Base-by-base conservation (phyloP, 768 basidiomycete species). In the Xerocomus spinulosus region DNA sequence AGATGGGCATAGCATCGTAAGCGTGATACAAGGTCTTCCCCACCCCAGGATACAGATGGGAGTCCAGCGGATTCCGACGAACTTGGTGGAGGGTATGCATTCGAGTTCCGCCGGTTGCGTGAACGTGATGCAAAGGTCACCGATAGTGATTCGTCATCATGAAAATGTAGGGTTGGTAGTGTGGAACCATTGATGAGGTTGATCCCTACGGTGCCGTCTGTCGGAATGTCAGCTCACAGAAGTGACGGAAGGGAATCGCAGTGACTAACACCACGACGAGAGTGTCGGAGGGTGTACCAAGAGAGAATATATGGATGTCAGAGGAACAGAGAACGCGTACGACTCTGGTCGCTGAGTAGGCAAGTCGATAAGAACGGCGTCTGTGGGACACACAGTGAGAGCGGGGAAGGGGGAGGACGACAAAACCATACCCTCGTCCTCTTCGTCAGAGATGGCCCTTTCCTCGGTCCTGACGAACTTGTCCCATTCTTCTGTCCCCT, bases 141-240 rank as follows among this genome's bases (percentile, higher is more conserved):
- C 4, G 92, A 93, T 26, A 80, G 80, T 0, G 92, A 94, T 66
- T 97, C 94, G 57, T 98, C 94, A 62, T 98, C 96, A 66, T 98
- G 96, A 67, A 98, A 98, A 67, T 93, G 82, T 3, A 99, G 78
- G 1, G 88, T 91, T 0, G 93, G 91, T 0, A 96, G 76, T 1
- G 92, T 89, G 42, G 85, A 81, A 25, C 87, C 86, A 55, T 82
- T 88, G 54, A 85, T 88, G 48, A 92, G 83, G 65, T 95, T 95
- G 51, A 98, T 81, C 32, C 83, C 88, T 52, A 94, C 79, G 17
- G 87, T 87, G 5, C 93, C 93, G 61, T 93, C 88, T 94, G 58
- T 37, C 40, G 35, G 45, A 39, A 48, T 4, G 3, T 54, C 18
- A 53, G 21, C 25, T 12, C 33, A 32, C 41, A 38, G 18, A 32